Conservation (phyloP, 257 asterid species). For the Anisodus tanguticus region DNA sequence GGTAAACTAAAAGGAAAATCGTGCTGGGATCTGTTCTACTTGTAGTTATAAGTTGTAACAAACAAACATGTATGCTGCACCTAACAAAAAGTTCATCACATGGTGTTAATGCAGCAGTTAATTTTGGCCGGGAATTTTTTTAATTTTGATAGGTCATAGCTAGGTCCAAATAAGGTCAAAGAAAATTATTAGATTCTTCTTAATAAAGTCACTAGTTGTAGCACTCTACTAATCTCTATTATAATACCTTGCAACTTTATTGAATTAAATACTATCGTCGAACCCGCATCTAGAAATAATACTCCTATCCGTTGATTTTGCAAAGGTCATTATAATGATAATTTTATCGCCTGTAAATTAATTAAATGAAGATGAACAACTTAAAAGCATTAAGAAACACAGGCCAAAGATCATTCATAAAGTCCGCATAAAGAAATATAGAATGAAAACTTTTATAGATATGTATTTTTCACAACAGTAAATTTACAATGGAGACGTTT, state of each 20-base stretch:
- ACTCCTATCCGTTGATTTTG: neutral
- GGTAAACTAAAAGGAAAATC: neutral
- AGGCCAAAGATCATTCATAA: too few relatives aligned
- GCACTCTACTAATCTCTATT: conserved; percentile 1
- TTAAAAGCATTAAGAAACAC: neutral
- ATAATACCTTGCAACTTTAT: neutral
- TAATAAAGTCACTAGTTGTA: neutral
- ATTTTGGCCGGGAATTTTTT: neutral
- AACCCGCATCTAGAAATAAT: neutral
- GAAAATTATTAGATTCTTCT: neutral
- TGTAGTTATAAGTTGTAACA: neutral
- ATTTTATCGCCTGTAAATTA: neutral
- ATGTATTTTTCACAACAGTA: too few relatives aligned
- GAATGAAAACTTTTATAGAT: too few relatives aligned
- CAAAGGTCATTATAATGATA: neutral
- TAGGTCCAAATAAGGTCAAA: conserved; percentile 17
- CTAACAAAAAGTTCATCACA: neutral
- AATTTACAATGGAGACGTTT: too few relatives aligned
- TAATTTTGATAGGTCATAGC: neutral
- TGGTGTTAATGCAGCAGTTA: conserved; percentile 11
- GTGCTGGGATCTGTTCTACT: neutral
- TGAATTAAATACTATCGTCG: neutral
- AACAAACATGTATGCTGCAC: neutral
- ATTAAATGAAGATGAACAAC: neutral
- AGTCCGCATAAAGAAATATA: too few relatives aligned